phyloP scores from a whole-genome alignment of 2,329 filamentous ascomycete genomes.

The Curvularia verruculosa region DNA sequence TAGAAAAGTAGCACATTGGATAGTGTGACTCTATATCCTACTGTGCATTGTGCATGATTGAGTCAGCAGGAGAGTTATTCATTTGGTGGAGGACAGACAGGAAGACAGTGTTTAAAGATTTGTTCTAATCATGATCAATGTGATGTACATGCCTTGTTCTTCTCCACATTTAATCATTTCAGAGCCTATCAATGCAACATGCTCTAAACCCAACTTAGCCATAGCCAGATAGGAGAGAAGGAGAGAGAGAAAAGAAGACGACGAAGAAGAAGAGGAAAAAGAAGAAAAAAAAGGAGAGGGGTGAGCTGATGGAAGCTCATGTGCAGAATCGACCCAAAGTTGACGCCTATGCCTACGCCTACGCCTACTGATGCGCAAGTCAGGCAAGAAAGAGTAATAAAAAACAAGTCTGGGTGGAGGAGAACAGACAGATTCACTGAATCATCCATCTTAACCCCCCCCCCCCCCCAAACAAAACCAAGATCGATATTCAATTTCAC shows the following conservation, averaged over 20 bases:
- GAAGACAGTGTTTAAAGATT: background rate
- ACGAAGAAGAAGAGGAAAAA: too few species aligned
- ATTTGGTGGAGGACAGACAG: background rate
- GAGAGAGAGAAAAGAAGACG: too few species aligned
- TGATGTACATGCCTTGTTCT: background rate
- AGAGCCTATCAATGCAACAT: background rate
- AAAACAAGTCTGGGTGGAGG: too few species aligned
- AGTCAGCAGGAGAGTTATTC: background rate
- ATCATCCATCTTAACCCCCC: background rate
- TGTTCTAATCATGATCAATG: background rate
- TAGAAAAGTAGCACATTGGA: background rate
- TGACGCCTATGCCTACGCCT: background rate
- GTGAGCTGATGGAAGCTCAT: background rate
- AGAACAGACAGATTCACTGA: background rate
- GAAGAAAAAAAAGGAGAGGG: background rate
- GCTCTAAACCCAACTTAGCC: background rate
- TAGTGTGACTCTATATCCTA: background rate
- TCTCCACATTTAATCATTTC: background rate
- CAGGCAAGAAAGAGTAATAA: background rate
- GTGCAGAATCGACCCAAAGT: background rate
- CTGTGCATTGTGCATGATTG: too few species aligned
- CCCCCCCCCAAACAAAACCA: too few species aligned
- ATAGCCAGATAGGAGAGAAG: background rate
- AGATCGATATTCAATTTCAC: background rate
- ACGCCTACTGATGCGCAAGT: background rate